These are phyloP conservation scores for Jasminum sambac DNA, from an alignment of 257 asterid genomes.

Conservation along the genomic window DNA sequence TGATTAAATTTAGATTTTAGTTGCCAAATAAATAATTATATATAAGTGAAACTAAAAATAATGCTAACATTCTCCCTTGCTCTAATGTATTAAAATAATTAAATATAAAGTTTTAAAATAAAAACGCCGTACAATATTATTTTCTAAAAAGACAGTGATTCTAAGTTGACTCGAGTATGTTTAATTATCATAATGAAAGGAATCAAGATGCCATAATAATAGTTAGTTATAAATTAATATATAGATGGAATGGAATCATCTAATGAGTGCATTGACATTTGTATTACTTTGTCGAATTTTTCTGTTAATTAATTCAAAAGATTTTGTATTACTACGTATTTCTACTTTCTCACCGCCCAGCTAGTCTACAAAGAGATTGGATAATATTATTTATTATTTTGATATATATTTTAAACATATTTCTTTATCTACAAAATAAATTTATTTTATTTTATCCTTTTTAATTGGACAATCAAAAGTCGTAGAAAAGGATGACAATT, in stretches of 20 bases:
- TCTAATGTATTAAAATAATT: neutral
- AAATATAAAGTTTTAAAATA: neutral
- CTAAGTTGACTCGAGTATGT: slow-evolving; percentile 47
- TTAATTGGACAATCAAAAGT: neutral
- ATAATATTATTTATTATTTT: neutral
- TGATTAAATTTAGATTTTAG: neutral
- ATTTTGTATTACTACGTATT: neutral
- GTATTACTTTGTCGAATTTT: slow-evolving; percentile 4
- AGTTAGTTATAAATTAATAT: slow-evolving; percentile 11
- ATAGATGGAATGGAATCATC: slow-evolving; percentile 19
- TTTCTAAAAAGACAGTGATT: slow-evolving; percentile 39
- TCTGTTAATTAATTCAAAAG: slow-evolving; percentile 27
- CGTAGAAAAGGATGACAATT: neutral
- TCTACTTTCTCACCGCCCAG: neutral
- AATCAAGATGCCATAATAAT: slow-evolving; percentile 19
- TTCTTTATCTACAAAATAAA: neutral
- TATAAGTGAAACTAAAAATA: slow-evolving; percentile 5
- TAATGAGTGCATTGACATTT: slow-evolving; percentile 31
- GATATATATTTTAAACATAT: neutral
- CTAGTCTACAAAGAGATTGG: neutral
- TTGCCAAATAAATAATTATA: neutral
- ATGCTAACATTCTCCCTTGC: neutral
- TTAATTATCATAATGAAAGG: slow-evolving; percentile 18
- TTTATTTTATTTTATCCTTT: neutral
- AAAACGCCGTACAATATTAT: slow-evolving; percentile 2